Base-by-base conservation (phyloP, 805 yeast species). In the Teunomyces funiuensis region DNA sequence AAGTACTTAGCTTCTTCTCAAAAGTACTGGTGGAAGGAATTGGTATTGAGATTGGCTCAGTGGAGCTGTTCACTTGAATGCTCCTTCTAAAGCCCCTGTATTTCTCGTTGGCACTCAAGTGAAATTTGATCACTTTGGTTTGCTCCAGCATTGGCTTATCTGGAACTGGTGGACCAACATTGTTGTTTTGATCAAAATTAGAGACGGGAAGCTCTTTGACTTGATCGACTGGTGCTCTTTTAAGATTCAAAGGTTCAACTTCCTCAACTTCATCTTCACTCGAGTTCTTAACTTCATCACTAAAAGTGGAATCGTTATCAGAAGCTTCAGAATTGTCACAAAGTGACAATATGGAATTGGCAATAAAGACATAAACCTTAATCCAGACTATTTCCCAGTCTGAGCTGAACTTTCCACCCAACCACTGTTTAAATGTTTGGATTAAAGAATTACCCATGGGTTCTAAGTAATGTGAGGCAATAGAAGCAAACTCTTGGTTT, bases 11-110 rank as follows among this genome's bases (percentile, higher is more conserved):
- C 33, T 28, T 31, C 25, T 19, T 31, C 13, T 31, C 34, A 31
- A 31, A 31, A 11, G 18, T 27, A 2, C 23, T 22, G 7, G 43
- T 27, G 3, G 40, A 18, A 10, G 47, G 43, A 17, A 44, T 19
- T 33, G 36, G 41, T 17, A 41, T 30, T 10, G 57, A 46, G 33
- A 60, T 51, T 19, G 63, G 63, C 23, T 51, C 56, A 33, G 42
- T 20, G 5, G 58, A 50, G 20, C 47, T 43, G 38, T 45, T 44
- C 16, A 31, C 36, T 22, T 52, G 46, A 11, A 50, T 54, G 44
- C 61, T 63, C 55, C 74, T 60, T 59, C 74, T 67, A 52, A 70
- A 70, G 1, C 74, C 74, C 43, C 51, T 62, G 51, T 70, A 70
- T 42, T 65, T 69, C 33, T 58, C 66, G 44, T 66, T 66, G 9